Evolutionary conservation across 805 yeast species (phyloP), one percentile per base, ranked within the genome.

Genomic region (Candida krabiensis): DNA sequence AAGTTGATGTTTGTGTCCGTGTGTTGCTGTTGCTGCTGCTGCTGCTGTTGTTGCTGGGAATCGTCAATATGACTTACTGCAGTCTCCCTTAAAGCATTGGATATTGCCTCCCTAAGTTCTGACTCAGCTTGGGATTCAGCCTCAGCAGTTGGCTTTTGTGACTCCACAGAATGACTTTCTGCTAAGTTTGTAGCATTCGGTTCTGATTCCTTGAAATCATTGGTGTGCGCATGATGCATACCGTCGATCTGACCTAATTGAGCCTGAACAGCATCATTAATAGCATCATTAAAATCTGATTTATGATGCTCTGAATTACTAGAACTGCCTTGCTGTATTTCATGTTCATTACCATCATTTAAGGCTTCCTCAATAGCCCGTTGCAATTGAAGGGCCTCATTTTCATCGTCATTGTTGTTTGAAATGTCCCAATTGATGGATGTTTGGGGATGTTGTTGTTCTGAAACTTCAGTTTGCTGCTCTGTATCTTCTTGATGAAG

Each of bases 201-300:
- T n/a, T n/a, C n/a, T n/a, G n/a, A n/a, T n/a, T n/a, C n/a, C n/a
- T n/a, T n/a, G n/a, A n/a, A n/a, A n/a, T n/a, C n/a, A n/a, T n/a
- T n/a, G n/a, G n/a, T n/a, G n/a, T n/a, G n/a, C n/a, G n/a, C n/a
- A n/a, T n/a, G n/a, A n/a, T n/a, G n/a, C n/a, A n/a, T n/a, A n/a
- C n/a, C n/a, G n/a, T n/a, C n/a, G n/a, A n/a, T n/a, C n/a, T n/a
- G n/a, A 11, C 32, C 24, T 16, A 46, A 46, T 26, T 35, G 44
- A 14, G 47, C 43, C 19, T 46, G 44, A 18, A 57, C 43, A 8
- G 62, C 62, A 33, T 50, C 52, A 5, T 50, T 52, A 30, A 56
- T 53, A 8, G 55, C 61, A 11, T 49, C 46, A 21, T 43, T 52
- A 14, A 58, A 33, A 7, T 9, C 13, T 19, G 19, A 13, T 19